Evolutionary conservation across 305 asterid species (phyloP), one percentile per base, ranked within the genome.

Genomic region (Stenogyne calaminthoides): DNA sequence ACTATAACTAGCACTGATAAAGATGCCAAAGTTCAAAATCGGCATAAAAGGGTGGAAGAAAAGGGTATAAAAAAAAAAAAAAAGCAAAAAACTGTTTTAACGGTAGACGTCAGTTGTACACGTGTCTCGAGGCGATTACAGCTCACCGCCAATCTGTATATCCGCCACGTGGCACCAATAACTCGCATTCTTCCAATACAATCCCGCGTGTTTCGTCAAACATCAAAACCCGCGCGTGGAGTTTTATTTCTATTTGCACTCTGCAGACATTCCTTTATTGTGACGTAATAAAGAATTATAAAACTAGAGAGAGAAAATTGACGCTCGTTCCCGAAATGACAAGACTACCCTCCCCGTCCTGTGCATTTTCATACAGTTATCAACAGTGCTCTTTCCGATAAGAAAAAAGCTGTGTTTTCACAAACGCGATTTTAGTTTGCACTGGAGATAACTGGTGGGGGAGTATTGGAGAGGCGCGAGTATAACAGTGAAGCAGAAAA

Each of bases 201-300:
- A 8, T n/a, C 5, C 5, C 36, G 40, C 9, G 75, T 67, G 69
- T 4, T 0, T 0, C 3, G 3, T 46, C 54, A 72, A 18, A 52
- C 64, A 20, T 0, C 0, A 0, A 0, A 27, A 7, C 0, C 3
- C 5, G 79, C 56, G 83, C 70, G 70, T 78, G 69, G 16, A 4
- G 0, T 14, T 34, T 0, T 3, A 0, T 18, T 9, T 6, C 18
- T 10, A 12, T 58, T 61, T 62, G 10, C 34, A n/a, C 32, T n/a
- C 40, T 0, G 61, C 80, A 27, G 78, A 79, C 83, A 79, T 79
- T 79, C 79, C 69, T 64, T 73, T 12, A 40, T 36, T 46, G 27
- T 29, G 61, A 16, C 70, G 60, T 7, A 64, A 74, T 63, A 54
- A 44, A 57, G 44, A 56, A 64, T 62, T 18, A 36, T 46, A 16